Evolutionary conservation across 345 rosid genomes (phyloP).

Genomic region (Ceriops zippeliana): DNA sequence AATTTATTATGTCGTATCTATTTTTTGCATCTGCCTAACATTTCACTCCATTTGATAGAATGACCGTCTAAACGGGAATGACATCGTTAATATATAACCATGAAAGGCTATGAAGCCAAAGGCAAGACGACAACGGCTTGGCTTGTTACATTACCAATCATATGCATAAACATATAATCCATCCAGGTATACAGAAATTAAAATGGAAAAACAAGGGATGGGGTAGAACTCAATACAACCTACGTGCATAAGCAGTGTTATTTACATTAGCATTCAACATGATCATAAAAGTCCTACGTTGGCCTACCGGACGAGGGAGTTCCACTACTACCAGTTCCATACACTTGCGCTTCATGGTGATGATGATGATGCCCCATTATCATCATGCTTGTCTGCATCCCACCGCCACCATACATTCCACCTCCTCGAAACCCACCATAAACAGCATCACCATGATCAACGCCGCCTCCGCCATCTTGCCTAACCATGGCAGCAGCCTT

Average conservation of each 20-base stretch:
- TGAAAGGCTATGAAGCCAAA: too few species aligned
- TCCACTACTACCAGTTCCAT: constrained; percentile 31
- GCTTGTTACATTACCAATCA: too few species aligned
- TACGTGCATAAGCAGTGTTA: background rate
- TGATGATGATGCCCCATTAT: constrained; percentile 14
- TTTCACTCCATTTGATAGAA: too few species aligned
- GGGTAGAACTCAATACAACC: too few species aligned
- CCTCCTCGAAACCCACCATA: constrained; percentile 3
- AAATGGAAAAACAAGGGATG: too few species aligned
- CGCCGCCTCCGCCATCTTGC: background rate
- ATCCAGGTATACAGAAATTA: too few species aligned
- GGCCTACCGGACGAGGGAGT: constrained; percentile 21
- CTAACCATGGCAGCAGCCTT: constrained; percentile 1
- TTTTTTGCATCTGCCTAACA: too few species aligned
- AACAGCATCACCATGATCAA: constrained; percentile 1
- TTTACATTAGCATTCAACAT: background rate
- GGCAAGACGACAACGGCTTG: too few species aligned
- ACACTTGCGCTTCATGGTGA: constrained; percentile 22
- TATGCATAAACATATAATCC: too few species aligned
- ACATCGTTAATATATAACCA: too few species aligned
- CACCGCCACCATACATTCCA: constrained; percentile 11
- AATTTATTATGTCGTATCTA: background rate
- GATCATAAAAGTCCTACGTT: background rate
- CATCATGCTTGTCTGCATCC: constrained; percentile 18
- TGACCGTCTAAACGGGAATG: too few species aligned